Conservation (phyloP, 257 asterid species). For the Capsicum chinense region DNA sequence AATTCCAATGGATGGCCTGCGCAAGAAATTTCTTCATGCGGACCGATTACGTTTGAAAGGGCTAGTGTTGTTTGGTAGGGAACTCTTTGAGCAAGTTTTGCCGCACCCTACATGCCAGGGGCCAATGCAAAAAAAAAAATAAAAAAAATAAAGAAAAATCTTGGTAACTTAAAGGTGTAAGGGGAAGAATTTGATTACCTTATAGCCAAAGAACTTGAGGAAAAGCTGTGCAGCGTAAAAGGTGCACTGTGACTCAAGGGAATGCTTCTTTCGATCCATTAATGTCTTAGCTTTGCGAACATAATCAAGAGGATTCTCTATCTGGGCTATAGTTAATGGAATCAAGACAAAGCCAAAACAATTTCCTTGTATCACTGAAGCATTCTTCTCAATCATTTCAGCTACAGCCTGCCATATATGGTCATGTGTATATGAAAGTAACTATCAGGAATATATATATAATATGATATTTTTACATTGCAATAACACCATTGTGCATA, state of each 20-base stretch:
- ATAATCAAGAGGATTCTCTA: constrained; percentile 2
- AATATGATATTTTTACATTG: neutral
- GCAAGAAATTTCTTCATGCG: neutral
- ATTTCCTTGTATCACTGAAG: constrained; percentile 15
- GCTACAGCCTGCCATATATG: neutral
- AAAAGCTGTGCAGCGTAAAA: neutral
- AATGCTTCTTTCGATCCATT: constrained; percentile 21
- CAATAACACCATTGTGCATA: neutral
- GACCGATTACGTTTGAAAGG: constrained; percentile 21
- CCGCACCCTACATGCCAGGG: neutral
- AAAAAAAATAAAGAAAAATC: no score
- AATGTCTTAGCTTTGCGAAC: neutral
- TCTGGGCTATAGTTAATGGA: neutral
- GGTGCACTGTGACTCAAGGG: neutral
- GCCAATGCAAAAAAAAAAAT: neutral
- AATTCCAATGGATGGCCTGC: neutral
- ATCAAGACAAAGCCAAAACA: neutral
- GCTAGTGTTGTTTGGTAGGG: constrained; percentile 1
- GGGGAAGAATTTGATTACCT: neutral
- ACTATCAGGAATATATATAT: neutral
- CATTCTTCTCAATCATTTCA: constrained; percentile 26
- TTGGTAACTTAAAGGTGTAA: neutral
- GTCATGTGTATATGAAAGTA: neutral
- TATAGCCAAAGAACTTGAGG: constrained; percentile 4
- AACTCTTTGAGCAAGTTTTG: neutral